Base-by-base conservation (phyloP, 371 early-diverging fungal genomes). In the Mortierella sp. region DNA sequence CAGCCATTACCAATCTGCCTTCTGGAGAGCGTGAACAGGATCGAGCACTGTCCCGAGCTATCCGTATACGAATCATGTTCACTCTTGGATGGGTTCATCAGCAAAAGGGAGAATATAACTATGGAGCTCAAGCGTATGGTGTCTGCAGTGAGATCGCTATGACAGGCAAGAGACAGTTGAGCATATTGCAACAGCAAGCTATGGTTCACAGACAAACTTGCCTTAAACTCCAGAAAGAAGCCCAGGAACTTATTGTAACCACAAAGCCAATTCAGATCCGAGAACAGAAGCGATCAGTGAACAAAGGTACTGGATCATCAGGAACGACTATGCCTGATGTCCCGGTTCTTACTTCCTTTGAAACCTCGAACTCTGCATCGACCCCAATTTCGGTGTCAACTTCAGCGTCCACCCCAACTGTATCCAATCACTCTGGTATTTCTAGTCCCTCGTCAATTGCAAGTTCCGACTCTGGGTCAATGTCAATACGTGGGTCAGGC, bases 81-180 rank as follows among this genome's bases (percentile, higher is more conserved):
- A 78, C 73, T 9, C 57, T 78, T n/a, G 79, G 79, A 17, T 78
- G 79, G 79, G 79, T 73, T 5, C 79, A 78, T 53, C 70, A 73
- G 28, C 68, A 69, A n/a, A 69, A 65, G 59, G 70, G 70, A 31
- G 74, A 78, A 59, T 78, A 70, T 59, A 62, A 78, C 47, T 73
- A 69, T 37, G 79, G 66, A 1, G 79, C 73, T 5, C 73, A 78
- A 40, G 79, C 79, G 0, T 78, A 70, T 26, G 79, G 73, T 34
- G 73, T 78, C 28, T 78, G 79, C 51, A 73, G 79, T 57, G 79
- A 78, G 28, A 62, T 78, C n/a, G 40, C 62, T 1, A 34, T 74
- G 4, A 66, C 70, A 5, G 70, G 70, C 1, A 78, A 69, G 66
- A 40, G 72, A 51, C 54, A 10, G 15, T 17, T 78, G 26, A 58